Base-by-base conservation (phyloP, 441 rosid species). In the Corymbia calophylla region DNA sequence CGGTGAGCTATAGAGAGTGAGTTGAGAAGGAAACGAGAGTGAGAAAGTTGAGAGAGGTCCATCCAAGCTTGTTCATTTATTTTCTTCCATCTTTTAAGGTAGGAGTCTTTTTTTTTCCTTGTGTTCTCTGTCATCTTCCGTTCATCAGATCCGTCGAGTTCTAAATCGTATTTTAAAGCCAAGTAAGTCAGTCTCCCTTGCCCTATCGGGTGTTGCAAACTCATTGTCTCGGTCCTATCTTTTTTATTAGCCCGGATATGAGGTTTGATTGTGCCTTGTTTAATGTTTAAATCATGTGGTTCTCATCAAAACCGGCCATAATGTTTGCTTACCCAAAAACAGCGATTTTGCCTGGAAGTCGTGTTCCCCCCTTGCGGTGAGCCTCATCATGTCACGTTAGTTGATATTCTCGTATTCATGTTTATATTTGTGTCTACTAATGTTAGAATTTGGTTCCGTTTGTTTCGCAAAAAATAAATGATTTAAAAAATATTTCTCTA, bases 281-380 rank as follows among this genome's bases (percentile, higher is more conserved):
- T 62, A 62, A 62, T 62, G 54, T 29, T 27, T 27, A 62, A 13
- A 29, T 29, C 68, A 13, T 12, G 68, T 62, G 17, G 16, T 27
- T 60, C 31, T 12, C 66, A 27, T 27, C 31, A 25, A 58, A 25
- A 58, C n/a, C 1, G 6, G 14, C 10, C 29, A 58, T 58, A 9
- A 25, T 10, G n/a, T 58, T 58, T 58, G 64, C 64, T 25, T 58
- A 25, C 64, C 64, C 64, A 60, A 27, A 12, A 60, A 29, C 16
- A 25, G 16, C 12, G 31, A 60, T 60, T 60, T 60, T 27, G 66
- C 66, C 31, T 60, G 12, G 16, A 60, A 27, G 66, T 31, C 2
- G 31, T 0, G 2, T 60, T 27, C 16, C 31, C 31, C 66, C 31
- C 0, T 60, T 0, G 15, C 8, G 3, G 7, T 9, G 8, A 60